Percentiles rank a stretch among this genome's conserved stretches.
These are phyloP conservation scores for Curvularia sp. DNA, from an alignment of 2,329 filamentous ascomycete species.

Conservation along the genomic window DNA sequence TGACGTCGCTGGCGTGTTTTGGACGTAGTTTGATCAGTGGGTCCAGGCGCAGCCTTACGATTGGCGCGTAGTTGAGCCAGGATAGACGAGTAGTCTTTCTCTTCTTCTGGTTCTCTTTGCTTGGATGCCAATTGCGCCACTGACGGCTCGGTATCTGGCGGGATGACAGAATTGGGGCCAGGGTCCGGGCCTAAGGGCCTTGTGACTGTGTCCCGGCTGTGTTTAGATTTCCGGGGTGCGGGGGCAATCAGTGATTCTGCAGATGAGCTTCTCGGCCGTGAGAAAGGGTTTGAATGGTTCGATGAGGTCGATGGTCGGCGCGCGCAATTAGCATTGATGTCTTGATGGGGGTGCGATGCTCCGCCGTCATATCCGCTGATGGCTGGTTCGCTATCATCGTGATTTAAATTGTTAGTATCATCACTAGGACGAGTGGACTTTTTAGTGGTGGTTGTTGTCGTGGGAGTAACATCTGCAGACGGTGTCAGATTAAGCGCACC, in stretches of 20 bases:
- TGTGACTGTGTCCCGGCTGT: constrained; percentile 22
- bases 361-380: constrained; percentile 31
- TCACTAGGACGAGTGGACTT: constrained; percentile 22
- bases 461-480: constrained; percentile 31
- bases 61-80: constrained; percentile 42
- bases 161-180: constrained; percentile 30
- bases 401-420: constrained; percentile 14
- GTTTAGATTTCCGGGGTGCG: constrained; percentile 20
- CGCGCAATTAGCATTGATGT: constrained; percentile 41
- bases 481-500: constrained; percentile 37
- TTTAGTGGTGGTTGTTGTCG: constrained; percentile 30
- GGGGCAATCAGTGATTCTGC: constrained; percentile 32
- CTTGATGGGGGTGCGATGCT: constrained; percentile 38
- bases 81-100: constrained; percentile 45
- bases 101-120: constrained; percentile 23
- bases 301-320: constrained; percentile 44
- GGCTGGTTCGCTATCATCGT: constrained; percentile 22
- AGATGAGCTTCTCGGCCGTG: constrained; percentile 29
- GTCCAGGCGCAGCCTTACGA: constrained; percentile 34
- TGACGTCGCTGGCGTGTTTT: constrained; percentile 36
- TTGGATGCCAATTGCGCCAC: constrained; percentile 15
- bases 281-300: constrained; percentile 25
- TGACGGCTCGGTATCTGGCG: constrained; percentile 27
- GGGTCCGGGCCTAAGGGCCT: constrained; percentile 29
- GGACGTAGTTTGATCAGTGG: constrained; percentile 30